phyloP scores from a whole-genome alignment of 176 grass and related monocot genomes.

The Carex myosuroides region DNA sequence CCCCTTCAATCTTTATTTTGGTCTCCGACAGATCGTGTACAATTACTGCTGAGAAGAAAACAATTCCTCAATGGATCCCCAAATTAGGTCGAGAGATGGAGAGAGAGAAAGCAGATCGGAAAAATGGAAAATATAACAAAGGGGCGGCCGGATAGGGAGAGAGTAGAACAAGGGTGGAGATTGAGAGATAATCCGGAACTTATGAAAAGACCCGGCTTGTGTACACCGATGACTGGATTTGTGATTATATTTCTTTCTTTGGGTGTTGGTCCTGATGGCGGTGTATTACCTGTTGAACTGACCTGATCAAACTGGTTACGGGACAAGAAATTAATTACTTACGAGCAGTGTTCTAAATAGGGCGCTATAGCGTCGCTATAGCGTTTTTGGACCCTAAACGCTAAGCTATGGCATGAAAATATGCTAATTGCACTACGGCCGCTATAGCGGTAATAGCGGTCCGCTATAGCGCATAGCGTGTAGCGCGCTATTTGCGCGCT shows the following conservation, averaged over 20 bases:
- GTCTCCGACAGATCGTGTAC: background rate
- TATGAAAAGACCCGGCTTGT: background rate
- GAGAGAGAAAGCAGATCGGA: background rate
- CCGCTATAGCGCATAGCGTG: too few species aligned
- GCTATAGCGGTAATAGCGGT: too few species aligned
- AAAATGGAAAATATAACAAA: background rate
- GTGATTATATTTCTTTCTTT: background rate
- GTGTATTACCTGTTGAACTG: background rate
- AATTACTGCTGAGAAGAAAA: background rate
- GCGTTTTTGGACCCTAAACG: too few species aligned
- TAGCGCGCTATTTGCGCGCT: too few species aligned
- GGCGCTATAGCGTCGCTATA: too few species aligned
- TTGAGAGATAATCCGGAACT: background rate
- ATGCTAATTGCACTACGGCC: too few species aligned
- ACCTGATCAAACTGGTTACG: background rate
- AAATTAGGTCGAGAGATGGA: conserved; percentile 12
- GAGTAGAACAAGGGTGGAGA: background rate
- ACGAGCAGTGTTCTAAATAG: too few species aligned
- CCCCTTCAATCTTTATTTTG: background rate
- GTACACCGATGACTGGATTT: background rate
- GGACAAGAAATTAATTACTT: background rate
- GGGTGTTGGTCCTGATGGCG: background rate
- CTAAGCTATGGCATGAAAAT: too few species aligned
- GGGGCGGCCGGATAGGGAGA: conserved; percentile 13
- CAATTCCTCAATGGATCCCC: background rate